A percentile compares a stretch with the other conserved stretches of the same genome.
phyloP scores from a whole-genome alignment of 108 stramenopile species.

The Nitzschia sp. region DNA sequence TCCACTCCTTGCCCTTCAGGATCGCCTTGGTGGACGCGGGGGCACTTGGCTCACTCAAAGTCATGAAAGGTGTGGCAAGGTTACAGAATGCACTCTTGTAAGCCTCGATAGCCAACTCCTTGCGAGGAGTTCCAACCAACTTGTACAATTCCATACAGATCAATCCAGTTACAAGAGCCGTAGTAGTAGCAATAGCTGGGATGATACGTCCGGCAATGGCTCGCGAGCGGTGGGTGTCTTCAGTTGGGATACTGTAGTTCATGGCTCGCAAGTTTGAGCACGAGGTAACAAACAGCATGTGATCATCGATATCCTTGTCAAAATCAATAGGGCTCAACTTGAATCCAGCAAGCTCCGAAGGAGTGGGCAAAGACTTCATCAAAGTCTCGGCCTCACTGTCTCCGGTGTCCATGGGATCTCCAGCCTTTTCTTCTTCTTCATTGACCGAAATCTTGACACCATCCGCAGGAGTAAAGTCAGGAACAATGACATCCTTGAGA shows the following conservation, averaged over 20 bases:
- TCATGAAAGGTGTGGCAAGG: slow-evolving; percentile 96
- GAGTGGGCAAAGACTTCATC: slow-evolving; percentile 68
- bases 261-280: slow-evolving; percentile 94
- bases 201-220: slow-evolving; percentile 99
- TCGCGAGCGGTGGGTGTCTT: slow-evolving; percentile 94
- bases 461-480: slow-evolving; percentile 89
- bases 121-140: slow-evolving; percentile 84
- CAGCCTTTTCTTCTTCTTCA: slow-evolving; percentile 80
- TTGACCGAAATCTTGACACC: slow-evolving; percentile 97
- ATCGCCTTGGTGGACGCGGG: slow-evolving; percentile 83
- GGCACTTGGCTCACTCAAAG: slow-evolving; percentile 89
- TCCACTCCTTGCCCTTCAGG: slow-evolving; percentile 91
- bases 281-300: slow-evolving; percentile 96
- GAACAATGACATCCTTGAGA: slow-evolving; percentile 88
- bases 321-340: slow-evolving; percentile 90
- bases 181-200: slow-evolving; percentile 99
- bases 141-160: slow-evolving; percentile 97
- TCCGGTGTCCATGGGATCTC: slow-evolving; percentile 38
- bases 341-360: slow-evolving; percentile 85
- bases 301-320: slow-evolving; percentile 97
- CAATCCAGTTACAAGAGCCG: slow-evolving; percentile 95
- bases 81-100: slow-evolving; percentile 96
- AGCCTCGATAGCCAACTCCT: slow-evolving; percentile 87
- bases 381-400: slow-evolving; percentile 70
- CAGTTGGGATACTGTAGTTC: slow-evolving; percentile 96